Evolutionary conservation across 768 basidiomycete genomes (phyloP).

Genomic region (Tylopilus cervinicoccineus): DNA sequence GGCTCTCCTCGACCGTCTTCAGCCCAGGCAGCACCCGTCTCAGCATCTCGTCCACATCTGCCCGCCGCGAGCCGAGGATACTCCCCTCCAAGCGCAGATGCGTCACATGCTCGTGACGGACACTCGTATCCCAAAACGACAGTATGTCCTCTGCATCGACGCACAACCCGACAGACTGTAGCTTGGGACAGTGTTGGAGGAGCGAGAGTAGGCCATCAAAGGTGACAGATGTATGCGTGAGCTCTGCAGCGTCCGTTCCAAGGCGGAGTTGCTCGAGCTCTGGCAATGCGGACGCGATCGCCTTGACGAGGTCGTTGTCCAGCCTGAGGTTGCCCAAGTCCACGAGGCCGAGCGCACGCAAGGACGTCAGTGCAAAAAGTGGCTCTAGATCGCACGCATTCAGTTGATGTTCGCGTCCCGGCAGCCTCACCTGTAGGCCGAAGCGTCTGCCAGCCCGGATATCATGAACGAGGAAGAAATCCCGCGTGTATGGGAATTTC

Average conservation of each 20-base stretch:
- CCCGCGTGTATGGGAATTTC: slow-evolving; percentile 9
- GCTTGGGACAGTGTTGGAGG: slow-evolving; percentile 17
- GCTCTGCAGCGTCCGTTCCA: neutral
- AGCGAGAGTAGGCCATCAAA: slow-evolving; percentile 21
- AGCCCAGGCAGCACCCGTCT: slow-evolving; percentile 20
- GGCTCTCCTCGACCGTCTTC: slow-evolving; percentile 21
- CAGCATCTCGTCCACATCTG: slow-evolving; percentile 19
- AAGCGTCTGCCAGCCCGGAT: slow-evolving; percentile 16
- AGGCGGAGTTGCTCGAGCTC: slow-evolving; percentile 19
- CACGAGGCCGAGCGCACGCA: slow-evolving; percentile 14
- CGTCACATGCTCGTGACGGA: slow-evolving; percentile 10
- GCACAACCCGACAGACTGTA: slow-evolving; percentile 7
- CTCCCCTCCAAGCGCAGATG: slow-evolving; percentile 17
- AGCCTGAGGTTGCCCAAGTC: slow-evolving; percentile 13
- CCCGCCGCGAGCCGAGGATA: slow-evolving; percentile 11
- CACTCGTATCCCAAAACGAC: slow-evolving; percentile 7
- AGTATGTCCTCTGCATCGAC: slow-evolving; percentile 17
- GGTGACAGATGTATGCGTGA: slow-evolving; percentile 3
- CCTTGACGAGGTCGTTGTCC: slow-evolving; percentile 17
- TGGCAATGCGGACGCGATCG: slow-evolving; percentile 13
- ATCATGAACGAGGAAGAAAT: slow-evolving; percentile 24
- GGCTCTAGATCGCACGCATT: slow-evolving; percentile 10
- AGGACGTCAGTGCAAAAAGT: slow-evolving; percentile 9
- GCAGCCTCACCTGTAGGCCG: slow-evolving; percentile 12
- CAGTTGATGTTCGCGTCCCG: slow-evolving; percentile 18